Percentiles rank a stretch among this genome's conserved stretches.
Evolutionary conservation across 768 basidiomycete genomes (phyloP).

Genomic region (Lactifluus rugatus): DNA sequence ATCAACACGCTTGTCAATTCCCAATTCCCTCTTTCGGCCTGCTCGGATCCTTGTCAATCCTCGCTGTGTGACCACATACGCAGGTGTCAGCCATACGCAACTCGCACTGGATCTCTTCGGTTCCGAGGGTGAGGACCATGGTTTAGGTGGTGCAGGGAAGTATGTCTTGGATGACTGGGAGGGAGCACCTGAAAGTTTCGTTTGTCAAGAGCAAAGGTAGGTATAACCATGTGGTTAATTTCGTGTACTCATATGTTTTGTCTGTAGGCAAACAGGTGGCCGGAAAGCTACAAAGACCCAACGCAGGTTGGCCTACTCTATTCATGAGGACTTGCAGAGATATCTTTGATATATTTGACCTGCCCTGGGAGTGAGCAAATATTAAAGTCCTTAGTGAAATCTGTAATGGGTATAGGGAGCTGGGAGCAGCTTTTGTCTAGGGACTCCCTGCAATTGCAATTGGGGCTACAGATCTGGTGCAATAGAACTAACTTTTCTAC

Average conservation of each 20-base stretch:
- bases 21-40: slow-evolving; percentile 80
- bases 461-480: no score
- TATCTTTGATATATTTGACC: background rate
- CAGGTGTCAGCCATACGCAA: slow-evolving; percentile 92
- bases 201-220: slow-evolving; percentile 90
- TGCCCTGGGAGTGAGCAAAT: no score
- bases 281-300: slow-evolving; percentile 84
- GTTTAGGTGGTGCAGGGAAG: slow-evolving; percentile 41
- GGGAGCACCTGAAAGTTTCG: slow-evolving; percentile 93
- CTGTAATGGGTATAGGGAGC: no score
- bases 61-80: slow-evolving; percentile 94
- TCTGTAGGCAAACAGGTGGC: slow-evolving; percentile 70
- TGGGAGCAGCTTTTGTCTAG: no score
- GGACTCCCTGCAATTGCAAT: no score
- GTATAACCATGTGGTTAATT: slow-evolving; percentile 17
- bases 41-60: slow-evolving; percentile 94
- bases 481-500: no score
- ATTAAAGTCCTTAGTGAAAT: no score
- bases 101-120: slow-evolving; percentile 94
- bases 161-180: slow-evolving; percentile 94
- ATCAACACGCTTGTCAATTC: slow-evolving; percentile 45
- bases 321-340: slow-evolving; percentile 54
- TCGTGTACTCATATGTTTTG: background rate
- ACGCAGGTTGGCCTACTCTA: slow-evolving; percentile 71
- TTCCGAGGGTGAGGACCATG: slow-evolving; percentile 51